phyloP scores from a whole-genome alignment of 2,329 filamentous ascomycete genomes.

The Neofusicoccum sp. region DNA sequence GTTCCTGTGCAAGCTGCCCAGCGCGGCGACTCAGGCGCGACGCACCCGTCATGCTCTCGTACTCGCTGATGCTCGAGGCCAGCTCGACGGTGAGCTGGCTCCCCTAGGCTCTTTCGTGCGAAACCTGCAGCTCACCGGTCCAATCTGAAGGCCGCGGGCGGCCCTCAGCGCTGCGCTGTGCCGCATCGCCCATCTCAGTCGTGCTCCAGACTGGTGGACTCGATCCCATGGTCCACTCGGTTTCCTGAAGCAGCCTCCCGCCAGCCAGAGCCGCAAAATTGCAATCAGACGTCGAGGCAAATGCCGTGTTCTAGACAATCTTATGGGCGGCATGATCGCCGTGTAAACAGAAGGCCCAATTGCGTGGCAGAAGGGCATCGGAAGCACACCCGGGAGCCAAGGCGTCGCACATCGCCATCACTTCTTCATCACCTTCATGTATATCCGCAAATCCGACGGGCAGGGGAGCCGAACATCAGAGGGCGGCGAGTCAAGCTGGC shows the following conservation, averaged over 20 bases:
- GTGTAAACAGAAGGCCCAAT: neutral
- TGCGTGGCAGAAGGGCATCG: neutral
- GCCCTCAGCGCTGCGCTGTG: neutral
- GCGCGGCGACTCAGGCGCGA: neutral
- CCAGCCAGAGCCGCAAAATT: neutral
- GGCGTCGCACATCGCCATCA: slow-evolving; percentile 7
- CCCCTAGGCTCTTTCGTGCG: slow-evolving; percentile 10
- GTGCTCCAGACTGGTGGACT: neutral
- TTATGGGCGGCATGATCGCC: neutral
- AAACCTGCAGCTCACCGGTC: slow-evolving; percentile 1
- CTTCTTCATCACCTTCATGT: neutral
- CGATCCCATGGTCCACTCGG: slow-evolving; percentile 1
- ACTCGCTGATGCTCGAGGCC: slow-evolving; percentile 8
- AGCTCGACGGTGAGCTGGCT: neutral
- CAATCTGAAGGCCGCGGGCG: neutral
- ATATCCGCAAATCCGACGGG: slow-evolving; percentile 3
- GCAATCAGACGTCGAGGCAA: neutral
- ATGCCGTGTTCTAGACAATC: slow-evolving; percentile 3
- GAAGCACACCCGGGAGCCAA: neutral
- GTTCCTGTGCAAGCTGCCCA: neutral
- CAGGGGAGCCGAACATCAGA: neutral
- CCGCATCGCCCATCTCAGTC: neutral
- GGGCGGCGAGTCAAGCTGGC: neutral
- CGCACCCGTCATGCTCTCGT: neutral
- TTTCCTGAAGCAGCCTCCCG: slow-evolving; percentile 5